phyloP scores from a whole-genome alignment of 768 basidiomycete genomes.

The Suillus ampliporus region DNA sequence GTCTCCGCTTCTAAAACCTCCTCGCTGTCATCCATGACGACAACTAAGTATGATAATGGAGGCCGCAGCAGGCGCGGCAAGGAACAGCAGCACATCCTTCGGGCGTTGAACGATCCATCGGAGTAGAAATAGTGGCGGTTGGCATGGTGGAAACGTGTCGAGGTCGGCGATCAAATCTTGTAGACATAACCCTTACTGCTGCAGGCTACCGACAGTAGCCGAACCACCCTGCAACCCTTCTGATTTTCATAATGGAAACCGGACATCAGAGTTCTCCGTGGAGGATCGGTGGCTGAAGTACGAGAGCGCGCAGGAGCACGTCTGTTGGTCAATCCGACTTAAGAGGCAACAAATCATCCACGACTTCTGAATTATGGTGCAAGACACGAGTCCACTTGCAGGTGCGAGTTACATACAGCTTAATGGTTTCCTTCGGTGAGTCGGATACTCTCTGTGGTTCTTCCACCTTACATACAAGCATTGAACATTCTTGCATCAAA shows the following conservation, averaged over 20 bases:
- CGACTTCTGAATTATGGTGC: background rate
- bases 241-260: background rate
- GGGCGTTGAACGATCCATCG: background rate
- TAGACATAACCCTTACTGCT: background rate
- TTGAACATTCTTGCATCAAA: background rate
- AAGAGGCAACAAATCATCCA: background rate
- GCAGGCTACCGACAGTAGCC: background rate
- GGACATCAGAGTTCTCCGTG: background rate
- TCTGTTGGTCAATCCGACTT: background rate
- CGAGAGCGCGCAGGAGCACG: background rate
- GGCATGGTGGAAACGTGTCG: background rate
- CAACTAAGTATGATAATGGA: too few relatives aligned
- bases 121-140: background rate
- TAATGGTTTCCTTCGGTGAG: background rate
- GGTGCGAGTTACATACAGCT: background rate
- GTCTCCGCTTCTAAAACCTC: background rate
- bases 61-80: too few relatives aligned
- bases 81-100: background rate
- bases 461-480: background rate
- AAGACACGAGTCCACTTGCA: background rate
- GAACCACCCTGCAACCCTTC: background rate
- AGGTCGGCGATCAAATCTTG: background rate
- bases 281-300: background rate
- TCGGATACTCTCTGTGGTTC: background rate
- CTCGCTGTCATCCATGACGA: conserved; percentile 5